A percentile compares a stretch with the other conserved stretches of the same genome.
These are phyloP conservation scores for Penicillium sp. DNA, from an alignment of 2,329 filamentous ascomycete genomes.

Conservation along the genomic window DNA sequence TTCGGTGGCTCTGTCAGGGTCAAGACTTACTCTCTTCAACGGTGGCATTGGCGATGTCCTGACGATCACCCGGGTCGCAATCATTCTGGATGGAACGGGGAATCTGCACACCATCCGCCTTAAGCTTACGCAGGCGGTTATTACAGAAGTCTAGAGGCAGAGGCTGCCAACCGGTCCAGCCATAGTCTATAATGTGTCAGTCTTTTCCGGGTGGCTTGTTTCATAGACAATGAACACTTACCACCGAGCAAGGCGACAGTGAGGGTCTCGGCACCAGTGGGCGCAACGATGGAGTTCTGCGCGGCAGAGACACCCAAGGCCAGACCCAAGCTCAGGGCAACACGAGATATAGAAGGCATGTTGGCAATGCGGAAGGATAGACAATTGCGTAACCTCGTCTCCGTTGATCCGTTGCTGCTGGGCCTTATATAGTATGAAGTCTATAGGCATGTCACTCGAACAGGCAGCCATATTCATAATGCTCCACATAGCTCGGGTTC, in stretches of 20 bases:
- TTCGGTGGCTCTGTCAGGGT: neutral
- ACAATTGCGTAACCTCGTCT: neutral
- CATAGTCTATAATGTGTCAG: slow-evolving; percentile 14
- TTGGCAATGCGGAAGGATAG: neutral
- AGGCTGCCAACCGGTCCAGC: slow-evolving; percentile 25
- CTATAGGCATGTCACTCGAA: too few species aligned
- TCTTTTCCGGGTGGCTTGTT: neutral
- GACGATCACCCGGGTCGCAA: slow-evolving; percentile 22
- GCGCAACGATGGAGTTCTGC: slow-evolving; percentile 6
- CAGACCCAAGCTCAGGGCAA: slow-evolving; percentile 1
- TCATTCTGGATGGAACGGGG: slow-evolving; percentile 21
- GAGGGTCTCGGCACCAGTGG: slow-evolving; percentile 4
- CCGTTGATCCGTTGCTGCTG: neutral
- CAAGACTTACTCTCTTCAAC: slow-evolving; percentile 14
- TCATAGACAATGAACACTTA: neutral
- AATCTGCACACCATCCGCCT: slow-evolving; percentile 16
- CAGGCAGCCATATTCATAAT: too few species aligned
- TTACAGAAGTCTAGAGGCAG: slow-evolving; percentile 22
- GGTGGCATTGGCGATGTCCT: slow-evolving; percentile 18
- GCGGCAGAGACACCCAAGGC: slow-evolving; percentile 2
- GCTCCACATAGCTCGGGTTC: too few species aligned
- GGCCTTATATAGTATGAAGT: neutral
- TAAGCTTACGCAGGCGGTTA: slow-evolving; percentile 6
- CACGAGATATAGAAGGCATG: slow-evolving; percentile 2
- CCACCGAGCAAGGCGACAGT: slow-evolving; percentile 8